Percentiles rank a stretch among this genome's conserved stretches.
Evolutionary conservation across 2,329 filamentous ascomycete genomes (phyloP).

Genomic region (Exophiala spinifera): DNA sequence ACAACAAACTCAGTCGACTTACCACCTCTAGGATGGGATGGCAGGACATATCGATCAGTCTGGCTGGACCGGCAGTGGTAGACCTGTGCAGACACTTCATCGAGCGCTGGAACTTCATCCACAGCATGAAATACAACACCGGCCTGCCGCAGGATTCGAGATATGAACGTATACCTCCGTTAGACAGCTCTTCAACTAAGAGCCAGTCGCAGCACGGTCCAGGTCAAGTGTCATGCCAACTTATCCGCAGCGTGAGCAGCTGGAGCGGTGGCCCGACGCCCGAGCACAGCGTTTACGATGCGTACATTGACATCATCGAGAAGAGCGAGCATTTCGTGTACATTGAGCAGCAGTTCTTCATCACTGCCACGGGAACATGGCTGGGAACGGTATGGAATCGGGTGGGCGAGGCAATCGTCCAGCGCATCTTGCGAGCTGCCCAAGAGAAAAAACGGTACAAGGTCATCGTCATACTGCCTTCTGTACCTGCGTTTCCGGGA

Average conservation of each 20-base stretch:
- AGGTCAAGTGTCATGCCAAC: slow-evolving; percentile 32
- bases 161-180: slow-evolving; percentile 3
- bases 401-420: slow-evolving; percentile 73
- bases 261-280: slow-evolving; percentile 59
- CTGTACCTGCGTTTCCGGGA: slow-evolving; percentile 76
- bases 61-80: slow-evolving; percentile 70
- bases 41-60: slow-evolving; percentile 77
- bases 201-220: slow-evolving; percentile 64
- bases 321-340: slow-evolving; percentile 70
- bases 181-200: slow-evolving; percentile 34
- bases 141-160: slow-evolving; percentile 27
- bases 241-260: slow-evolving; percentile 46
- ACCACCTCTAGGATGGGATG: slow-evolving; percentile 87
- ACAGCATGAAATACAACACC: slow-evolving; percentile 76
- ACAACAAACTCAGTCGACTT: slow-evolving; percentile 80
- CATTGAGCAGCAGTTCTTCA: slow-evolving; percentile 86
- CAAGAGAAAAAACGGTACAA: slow-evolving; percentile 65
- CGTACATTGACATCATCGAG: slow-evolving; percentile 69
- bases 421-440: slow-evolving; percentile 69
- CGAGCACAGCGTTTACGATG: slow-evolving; percentile 80
- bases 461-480: slow-evolving; percentile 72
- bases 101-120: slow-evolving; percentile 90
- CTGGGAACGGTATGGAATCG: slow-evolving; percentile 72
- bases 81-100: slow-evolving; percentile 75
- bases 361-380: slow-evolving; percentile 69